These are phyloP conservation scores for Malus domestica DNA, from an alignment of 306 rosid genomes.

Conservation along the genomic window DNA sequence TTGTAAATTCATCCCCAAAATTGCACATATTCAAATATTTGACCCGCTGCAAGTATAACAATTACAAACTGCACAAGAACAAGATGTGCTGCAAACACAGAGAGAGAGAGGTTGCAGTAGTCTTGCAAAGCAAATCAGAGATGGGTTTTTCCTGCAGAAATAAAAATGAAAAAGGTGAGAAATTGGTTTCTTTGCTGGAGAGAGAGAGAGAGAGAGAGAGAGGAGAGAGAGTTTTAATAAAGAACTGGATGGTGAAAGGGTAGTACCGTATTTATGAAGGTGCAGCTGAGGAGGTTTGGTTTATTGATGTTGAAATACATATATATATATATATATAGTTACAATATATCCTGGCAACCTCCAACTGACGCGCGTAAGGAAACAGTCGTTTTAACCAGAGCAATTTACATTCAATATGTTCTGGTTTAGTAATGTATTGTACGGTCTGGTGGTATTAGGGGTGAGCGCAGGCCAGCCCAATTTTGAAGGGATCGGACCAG, in stretches of 20 bases:
- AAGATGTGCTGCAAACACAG: not conserved
- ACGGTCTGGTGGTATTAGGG: too few species aligned
- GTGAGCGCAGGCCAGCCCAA: too few species aligned
- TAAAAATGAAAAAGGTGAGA: not conserved
- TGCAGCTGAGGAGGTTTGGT: not conserved
- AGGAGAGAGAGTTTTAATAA: not conserved
- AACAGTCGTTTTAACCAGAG: too few species aligned
- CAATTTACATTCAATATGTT: too few species aligned
- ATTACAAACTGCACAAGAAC: not conserved
- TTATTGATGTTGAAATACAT: too few species aligned
- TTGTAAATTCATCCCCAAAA: slow-evolving; percentile 49
- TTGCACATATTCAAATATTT: slow-evolving; percentile 32
- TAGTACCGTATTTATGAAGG: not conserved
- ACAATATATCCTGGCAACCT: not conserved
- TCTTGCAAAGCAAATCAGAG: not conserved
- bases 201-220: too few species aligned
- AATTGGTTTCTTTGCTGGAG: not conserved
- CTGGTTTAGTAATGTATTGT: too few species aligned
- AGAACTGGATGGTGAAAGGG: not conserved
- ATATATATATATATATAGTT: too few species aligned
- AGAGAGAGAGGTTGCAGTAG: not conserved
- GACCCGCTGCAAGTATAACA: not conserved
- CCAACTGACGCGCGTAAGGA: not conserved
- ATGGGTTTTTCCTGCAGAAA: not conserved
- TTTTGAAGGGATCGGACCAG: too few species aligned